Evolutionary conservation across 768 basidiomycete genomes (phyloP), one percentile per base, ranked within the genome.

Genomic region (Tephrocybe sp.): DNA sequence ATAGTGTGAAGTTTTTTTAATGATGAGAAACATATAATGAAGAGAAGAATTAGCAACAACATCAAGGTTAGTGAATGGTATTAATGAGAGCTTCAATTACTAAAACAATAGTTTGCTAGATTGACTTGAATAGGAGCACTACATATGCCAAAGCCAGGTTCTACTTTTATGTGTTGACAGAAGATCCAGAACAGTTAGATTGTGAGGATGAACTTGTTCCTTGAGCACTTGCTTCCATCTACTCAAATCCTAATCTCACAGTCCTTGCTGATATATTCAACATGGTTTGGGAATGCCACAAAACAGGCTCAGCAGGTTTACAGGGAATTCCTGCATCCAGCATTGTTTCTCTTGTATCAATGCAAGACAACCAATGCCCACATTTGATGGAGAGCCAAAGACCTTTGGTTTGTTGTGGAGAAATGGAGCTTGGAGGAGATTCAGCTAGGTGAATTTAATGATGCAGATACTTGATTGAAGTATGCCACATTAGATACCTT

Each of bases 341-440:
- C 5, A 65, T 68, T 38, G 25, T 41, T 0, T 64, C 64, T 10
- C 51, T 65, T 17, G 54, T 69, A 9, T 63, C 61, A 1, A 68
- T 68, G 64, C n/a, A n/a, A n/a, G n/a, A n/a, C 55, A 67, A 8
- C 65, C 63, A 1, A 41, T 57, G 14, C 58, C 55, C 0, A 20
- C 37, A n/a, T 20, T 48, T 18, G 41, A 55, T 9, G 36, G 47
- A 11, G 55, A 51, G 10, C 38, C 51, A 39, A 45, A 4, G 6
- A 38, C 4, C 34, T 55, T 1, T 64, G 62, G 56, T 67, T 62
- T 51, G 54, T 68, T 36, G 53, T 67, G 8, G 60, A 68, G 36
- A 69, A 67, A 38, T 60, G 62, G 3, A 62, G 66, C 1, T 20
- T 68, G 3, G 62, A 68, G 17, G 51, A 65, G 1, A 38, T 41